Evolutionary conservation across 345 rosid species (phyloP).

Genomic region (Garcia nutans): DNA sequence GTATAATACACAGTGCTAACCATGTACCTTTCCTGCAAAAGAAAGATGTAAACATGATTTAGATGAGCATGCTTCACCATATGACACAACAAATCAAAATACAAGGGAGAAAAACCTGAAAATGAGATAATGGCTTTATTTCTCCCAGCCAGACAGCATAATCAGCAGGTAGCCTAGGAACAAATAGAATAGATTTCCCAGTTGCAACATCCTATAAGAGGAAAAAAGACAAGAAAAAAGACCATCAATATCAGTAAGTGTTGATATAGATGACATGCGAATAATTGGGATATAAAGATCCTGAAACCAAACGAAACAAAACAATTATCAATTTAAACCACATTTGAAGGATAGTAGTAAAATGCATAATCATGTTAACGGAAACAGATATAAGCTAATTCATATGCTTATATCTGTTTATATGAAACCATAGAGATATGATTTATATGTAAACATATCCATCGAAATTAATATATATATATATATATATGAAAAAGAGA

Average conservation of each 20-base stretch:
- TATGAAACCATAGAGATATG: neutral
- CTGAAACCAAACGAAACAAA: neutral
- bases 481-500: neutral
- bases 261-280: neutral
- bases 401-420: neutral
- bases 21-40: conserved; percentile 68
- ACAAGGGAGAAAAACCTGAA: conserved; percentile 46
- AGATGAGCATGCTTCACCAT: neutral
- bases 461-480: too few species aligned
- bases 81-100: conserved; percentile 13
- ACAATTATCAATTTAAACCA: neutral
- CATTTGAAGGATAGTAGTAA: neutral
- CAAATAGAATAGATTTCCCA: conserved; percentile 77
- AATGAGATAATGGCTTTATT: conserved; percentile 61
- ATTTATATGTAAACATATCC: too few species aligned
- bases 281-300: neutral
- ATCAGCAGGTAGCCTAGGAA: conserved; percentile 74
- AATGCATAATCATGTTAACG: neutral
- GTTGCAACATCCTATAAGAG: conserved; percentile 65
- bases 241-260: neutral
- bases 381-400: neutral
- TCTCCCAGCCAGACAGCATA: conserved; percentile 94
- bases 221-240: neutral
- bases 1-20: conserved; percentile 61
- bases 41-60: conserved; percentile 14